Evolutionary conservation across 257 asterid species (phyloP), one percentile per base, ranked within the genome.

Genomic region (Jaltomata sinuosa): DNA sequence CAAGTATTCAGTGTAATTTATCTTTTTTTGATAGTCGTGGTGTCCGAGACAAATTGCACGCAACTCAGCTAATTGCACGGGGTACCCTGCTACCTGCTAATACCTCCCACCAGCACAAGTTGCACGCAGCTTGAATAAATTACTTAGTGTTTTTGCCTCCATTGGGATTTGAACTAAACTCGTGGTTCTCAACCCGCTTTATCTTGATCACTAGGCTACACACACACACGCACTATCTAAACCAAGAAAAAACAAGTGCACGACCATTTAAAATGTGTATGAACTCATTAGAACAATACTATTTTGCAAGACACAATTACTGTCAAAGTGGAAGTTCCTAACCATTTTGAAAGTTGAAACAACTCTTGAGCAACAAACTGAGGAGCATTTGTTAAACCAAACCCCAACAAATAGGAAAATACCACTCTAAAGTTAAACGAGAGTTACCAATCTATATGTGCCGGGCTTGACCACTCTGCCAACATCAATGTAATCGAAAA

Each of bases 371-470:
- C 61, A 45, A 82, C 84, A 47, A n/a, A 71, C 29, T 34, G 27
- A 80, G 21, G 45, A 55, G 22, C 74, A 68, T 34, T 68, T 34
- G 49, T 36, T 8, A 9, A 34, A 10, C 18, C 18, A 68, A 68
- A 80, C 31, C 79, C 64, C 64, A 14, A 59, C 78, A 27, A 64
- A 81, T 38, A 47, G 42, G 47, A 50, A 54, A 25, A 18, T 29
- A 22, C 34, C 49, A 42, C 50, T 31, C 61, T 52, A 14, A 83
- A 83, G 49, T 29, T 49, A 11, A 18, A 62, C 34, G 52, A 65
- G 22, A 83, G 55, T 85, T 94, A 95, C 99, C 98, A 97, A 87
- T 97, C 96, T 93, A 91, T 97, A 97, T 74, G 95, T 93, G 79
- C 98, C 95, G 62, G 98, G 97, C 89, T 89, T 95, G 88, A 94